Evolutionary conservation across 2,329 filamentous ascomycete species (phyloP).

Genomic region (Phoma sp.): DNA sequence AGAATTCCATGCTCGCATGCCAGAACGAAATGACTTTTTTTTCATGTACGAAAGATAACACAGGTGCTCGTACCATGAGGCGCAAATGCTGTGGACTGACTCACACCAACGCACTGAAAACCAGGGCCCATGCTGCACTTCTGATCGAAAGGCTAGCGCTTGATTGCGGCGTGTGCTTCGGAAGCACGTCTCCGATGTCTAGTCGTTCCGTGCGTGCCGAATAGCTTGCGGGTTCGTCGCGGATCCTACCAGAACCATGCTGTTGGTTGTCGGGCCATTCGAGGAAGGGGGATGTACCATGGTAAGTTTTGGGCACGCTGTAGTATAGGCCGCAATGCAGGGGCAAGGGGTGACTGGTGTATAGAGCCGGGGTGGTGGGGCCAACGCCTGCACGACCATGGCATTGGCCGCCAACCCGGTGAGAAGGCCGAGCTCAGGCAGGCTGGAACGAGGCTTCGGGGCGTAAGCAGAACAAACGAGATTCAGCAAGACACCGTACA

Average conservation of each 20-base stretch:
- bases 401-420: constrained; percentile 1
- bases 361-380: constrained; percentile 2
- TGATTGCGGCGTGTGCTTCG: not conserved
- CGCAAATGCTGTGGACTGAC: too few species aligned
- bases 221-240: not conserved
- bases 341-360: constrained; percentile 2
- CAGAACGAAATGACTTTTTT: too few species aligned
- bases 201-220: not conserved
- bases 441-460: not conserved
- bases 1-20: too few species aligned
- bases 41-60: too few species aligned
- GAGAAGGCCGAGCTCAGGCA: not conserved
- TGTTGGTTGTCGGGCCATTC: not conserved
- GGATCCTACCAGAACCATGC: not conserved
- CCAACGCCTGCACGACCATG: not conserved
- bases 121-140: too few species aligned
- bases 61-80: too few species aligned
- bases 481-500: not conserved
- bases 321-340: constrained; percentile 4
- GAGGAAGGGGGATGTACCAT: constrained; percentile 2
- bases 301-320: not conserved
- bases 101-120: too few species aligned
- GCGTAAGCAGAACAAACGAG: not conserved
- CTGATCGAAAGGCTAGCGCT: not conserved
- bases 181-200: not conserved